phyloP scores from a whole-genome alignment of 2,329 filamentous ascomycete species.

The Aurifilum marmelostoma region DNA sequence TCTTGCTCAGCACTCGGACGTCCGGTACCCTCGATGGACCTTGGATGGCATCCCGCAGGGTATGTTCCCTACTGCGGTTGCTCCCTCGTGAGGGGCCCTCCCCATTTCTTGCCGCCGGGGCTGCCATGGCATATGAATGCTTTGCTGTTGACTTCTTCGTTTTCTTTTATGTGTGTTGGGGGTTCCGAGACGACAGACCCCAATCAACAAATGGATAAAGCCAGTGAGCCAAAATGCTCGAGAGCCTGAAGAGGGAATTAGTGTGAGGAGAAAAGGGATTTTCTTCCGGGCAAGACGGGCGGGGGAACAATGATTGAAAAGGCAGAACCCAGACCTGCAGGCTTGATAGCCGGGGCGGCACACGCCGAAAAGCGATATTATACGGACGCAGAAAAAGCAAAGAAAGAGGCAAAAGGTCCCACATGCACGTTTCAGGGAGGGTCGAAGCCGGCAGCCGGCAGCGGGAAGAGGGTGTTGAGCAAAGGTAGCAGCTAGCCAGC shows the following conservation, averaged over 20 bases:
- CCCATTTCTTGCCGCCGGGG: conserved; percentile 10
- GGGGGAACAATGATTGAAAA: neutral
- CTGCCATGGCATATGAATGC: neutral
- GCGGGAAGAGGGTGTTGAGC: conserved; percentile 17
- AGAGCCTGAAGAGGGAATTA: neutral
- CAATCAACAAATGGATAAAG: neutral
- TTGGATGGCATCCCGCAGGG: conserved; percentile 47
- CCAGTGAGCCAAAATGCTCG: neutral
- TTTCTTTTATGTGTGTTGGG: too few relatives aligned
- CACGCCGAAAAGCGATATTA: conserved; percentile 11
- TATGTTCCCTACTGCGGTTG: conserved; percentile 25
- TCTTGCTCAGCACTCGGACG: conserved; percentile 44
- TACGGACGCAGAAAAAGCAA: conserved; percentile 11
- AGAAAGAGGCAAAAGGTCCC: conserved; percentile 7
- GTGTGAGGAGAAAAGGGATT: neutral
- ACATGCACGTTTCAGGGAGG: conserved; percentile 16
- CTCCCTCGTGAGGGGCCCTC: conserved; percentile 18
- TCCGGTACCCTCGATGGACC: conserved; percentile 43
- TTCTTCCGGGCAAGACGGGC: neutral
- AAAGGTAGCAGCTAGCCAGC: conserved; percentile 10
- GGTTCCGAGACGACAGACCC: too few relatives aligned
- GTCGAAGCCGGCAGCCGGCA: conserved; percentile 20
- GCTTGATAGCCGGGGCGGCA: neutral
- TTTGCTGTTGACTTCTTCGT: neutral
- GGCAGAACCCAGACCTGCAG: conserved; percentile 6